Evolutionary conservation across 768 basidiomycete species (phyloP).

Genomic region (Pleurotus salmoneostramineus): DNA sequence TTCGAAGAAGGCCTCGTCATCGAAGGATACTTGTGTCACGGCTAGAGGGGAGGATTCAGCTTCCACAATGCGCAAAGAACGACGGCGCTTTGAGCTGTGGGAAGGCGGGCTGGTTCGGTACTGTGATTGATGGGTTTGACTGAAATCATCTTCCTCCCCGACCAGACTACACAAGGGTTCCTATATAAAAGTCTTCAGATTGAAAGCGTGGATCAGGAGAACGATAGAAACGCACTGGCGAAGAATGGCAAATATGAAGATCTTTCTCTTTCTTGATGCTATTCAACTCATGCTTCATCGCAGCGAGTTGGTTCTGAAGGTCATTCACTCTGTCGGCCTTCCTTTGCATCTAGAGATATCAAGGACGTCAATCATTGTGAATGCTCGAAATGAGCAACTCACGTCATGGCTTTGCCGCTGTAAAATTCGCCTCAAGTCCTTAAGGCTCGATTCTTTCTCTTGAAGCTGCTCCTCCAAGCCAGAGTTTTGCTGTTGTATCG

Average conservation of each 20-base stretch:
- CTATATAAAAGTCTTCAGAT: not conserved
- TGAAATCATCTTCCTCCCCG: no score
- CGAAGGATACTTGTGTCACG: not conserved
- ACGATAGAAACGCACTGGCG: not conserved
- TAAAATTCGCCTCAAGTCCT: not conserved
- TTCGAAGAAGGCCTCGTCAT: conserved; percentile 1
- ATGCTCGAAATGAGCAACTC: not conserved
- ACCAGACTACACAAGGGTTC: not conserved
- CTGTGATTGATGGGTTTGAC: not conserved
- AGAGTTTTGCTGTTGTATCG: not conserved
- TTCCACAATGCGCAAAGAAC: not conserved
- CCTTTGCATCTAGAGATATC: not conserved
- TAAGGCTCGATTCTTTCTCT: not conserved
- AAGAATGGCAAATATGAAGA: not conserved
- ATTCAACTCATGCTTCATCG: not conserved
- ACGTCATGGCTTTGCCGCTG: not conserved
- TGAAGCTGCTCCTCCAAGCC: not conserved
- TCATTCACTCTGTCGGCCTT: not conserved
- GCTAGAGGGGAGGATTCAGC: not conserved
- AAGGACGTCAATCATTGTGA: not conserved
- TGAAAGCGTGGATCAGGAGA: not conserved
- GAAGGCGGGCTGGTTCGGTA: not conserved
- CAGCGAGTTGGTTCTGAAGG: not conserved
- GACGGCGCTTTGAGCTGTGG: not conserved
- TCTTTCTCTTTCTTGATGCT: not conserved